Percentiles rank a stretch among this genome's conserved stretches.
Conservation (phyloP, 345 rosid species). For the Eucalyptus caleyi region DNA sequence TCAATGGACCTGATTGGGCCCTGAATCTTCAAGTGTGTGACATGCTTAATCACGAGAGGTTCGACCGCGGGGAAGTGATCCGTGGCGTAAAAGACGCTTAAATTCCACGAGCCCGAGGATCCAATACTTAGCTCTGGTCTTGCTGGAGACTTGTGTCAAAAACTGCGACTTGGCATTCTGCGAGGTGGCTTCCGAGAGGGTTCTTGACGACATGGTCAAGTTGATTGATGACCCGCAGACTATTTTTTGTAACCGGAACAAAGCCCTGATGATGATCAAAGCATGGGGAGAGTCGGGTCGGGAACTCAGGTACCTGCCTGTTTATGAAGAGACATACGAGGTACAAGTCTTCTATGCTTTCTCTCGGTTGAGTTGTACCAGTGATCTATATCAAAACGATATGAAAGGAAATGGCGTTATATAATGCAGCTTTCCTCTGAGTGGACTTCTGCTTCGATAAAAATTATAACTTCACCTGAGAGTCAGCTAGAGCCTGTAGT, state of each 20-base stretch:
- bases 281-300: conserved; percentile 81
- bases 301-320: conserved; percentile 79
- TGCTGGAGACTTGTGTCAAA: conserved; percentile 80
- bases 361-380: not conserved
- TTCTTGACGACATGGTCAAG: conserved; percentile 91
- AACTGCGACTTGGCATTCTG: conserved; percentile 90
- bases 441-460: not conserved
- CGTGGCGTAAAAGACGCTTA: conserved; percentile 68
- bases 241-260: conserved; percentile 62
- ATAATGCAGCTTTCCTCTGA: not conserved
- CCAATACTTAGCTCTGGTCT: conserved; percentile 72
- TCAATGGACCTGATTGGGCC: conserved; percentile 89
- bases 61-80: conserved; percentile 62
- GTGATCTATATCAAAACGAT: not conserved
- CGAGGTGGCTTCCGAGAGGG: conserved; percentile 90
- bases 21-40: conserved; percentile 79
- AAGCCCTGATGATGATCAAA: conserved; percentile 73
- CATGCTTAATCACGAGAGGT: conserved; percentile 62
- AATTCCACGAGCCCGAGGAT: conserved; percentile 56
- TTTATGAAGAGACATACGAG: conserved; percentile 87
- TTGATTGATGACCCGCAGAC: conserved; percentile 83
- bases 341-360: conserved; percentile 9
- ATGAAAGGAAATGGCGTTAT: not conserved
- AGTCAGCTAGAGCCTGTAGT: not conserved
- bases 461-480: not conserved